These are phyloP conservation scores for Diplodia seriata DNA, from an alignment of 2,329 filamentous ascomycete genomes.

Conservation along the genomic window DNA sequence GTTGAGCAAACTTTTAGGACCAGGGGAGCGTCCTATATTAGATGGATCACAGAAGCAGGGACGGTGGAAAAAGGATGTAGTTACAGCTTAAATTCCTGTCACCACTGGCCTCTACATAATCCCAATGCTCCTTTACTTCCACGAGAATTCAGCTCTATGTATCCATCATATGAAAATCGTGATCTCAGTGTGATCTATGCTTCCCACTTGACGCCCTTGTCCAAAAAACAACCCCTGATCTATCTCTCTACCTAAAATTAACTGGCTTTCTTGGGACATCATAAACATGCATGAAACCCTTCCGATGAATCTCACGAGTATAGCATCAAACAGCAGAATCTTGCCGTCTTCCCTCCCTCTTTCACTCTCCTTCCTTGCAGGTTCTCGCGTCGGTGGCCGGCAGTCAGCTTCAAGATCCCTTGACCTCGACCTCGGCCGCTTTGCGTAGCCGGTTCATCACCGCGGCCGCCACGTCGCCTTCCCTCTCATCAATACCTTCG, in stretches of 20 bases:
- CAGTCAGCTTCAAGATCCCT: constrained; percentile 13
- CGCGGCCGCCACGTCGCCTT: constrained; percentile 78
- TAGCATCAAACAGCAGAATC: not conserved
- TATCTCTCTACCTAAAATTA: not conserved
- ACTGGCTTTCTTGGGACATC: not conserved
- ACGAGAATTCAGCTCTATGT: not conserved
- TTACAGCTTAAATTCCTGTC: not conserved
- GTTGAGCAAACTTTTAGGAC: not conserved
- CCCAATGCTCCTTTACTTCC: too few relatives aligned
- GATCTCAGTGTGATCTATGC: not conserved
- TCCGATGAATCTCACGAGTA: not conserved
- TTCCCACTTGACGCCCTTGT: not conserved
- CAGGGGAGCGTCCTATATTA: not conserved
- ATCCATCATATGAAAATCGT: not conserved
- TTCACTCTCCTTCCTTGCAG: too few relatives aligned
- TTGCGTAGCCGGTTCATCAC: constrained; percentile 61
- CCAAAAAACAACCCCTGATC: not conserved
- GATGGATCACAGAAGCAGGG: not conserved
- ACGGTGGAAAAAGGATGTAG: not conserved
- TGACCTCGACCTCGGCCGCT: constrained; percentile 45
- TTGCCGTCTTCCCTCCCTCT: too few relatives aligned
- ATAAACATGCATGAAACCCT: not conserved
- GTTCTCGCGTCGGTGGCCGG: too few relatives aligned
- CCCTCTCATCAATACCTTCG: constrained; percentile 77
- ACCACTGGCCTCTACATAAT: not conserved